Evolutionary conservation across 164 flowering plant species (phyloP), one percentile per base, ranked within the genome.

Genomic region (Warburgia ugandensis): DNA sequence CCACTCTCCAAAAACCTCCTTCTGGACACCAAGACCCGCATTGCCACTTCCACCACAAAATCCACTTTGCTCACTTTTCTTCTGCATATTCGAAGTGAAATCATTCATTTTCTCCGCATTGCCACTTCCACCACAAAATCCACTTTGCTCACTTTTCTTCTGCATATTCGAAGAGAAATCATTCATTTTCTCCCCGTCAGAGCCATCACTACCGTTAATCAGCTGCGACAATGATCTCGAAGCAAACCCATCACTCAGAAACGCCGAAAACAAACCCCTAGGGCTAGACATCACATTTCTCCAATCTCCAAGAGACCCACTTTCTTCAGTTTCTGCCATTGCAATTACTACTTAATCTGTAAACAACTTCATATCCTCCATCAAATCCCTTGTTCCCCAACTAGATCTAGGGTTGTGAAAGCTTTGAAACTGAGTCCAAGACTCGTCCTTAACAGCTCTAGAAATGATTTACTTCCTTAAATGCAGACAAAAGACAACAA

Each of bases 281-380:
- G 69, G 61, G 26, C 61, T 65, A 44, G 58, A 37, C 17, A 60
- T 16, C 14, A 57, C n/a, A 4, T 27, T 30, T 45, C 60, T 53
- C 62, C 62, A 68, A 1, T 61, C 73, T 23, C 48, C 64, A 14
- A 29, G 45, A 14, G 44, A 40, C 1, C 51, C 45, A 20, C 25
- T 44, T 20, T 60, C 66, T 16, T 57, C 66, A 32, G 51, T 45
- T 33, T 55, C 66, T 29, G 53, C 54, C 71, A 62, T 61, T 50
- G n/a, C 12, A 9, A 47, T 10, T 20, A 5, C 54, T 23, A 14
- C 23, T 21, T 21, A 50, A 55, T 44, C 55, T 12, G 17, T 14
- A 37, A 3, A n/a, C n/a, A n/a, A n/a, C n/a, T n/a, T n/a, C n/a
- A n/a, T n/a, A n/a, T n/a, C n/a, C n/a, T n/a, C n/a, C n/a, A n/a